Evolutionary conservation across 2,329 filamentous ascomycete genomes (phyloP), one percentile per base, ranked within the genome.

Genomic region (Beauveria bassiana): DNA sequence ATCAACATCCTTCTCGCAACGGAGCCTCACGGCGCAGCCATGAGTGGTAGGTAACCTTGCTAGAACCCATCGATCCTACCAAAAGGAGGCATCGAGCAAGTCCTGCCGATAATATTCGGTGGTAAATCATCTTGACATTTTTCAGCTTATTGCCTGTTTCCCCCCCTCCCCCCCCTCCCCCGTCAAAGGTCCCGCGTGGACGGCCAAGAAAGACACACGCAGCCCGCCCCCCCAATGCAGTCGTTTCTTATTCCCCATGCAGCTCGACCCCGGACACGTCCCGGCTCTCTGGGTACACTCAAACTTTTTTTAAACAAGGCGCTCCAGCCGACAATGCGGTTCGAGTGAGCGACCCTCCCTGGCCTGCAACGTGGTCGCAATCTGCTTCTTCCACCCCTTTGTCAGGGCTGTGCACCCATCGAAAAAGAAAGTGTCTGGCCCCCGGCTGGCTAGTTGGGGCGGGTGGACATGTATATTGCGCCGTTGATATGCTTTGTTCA

Each of bases 231-330:
- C 14, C 45, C 55, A 3, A 58, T 49, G 55, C 31, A 58, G 12
- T 38, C 43, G 28, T 58, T 58, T 38, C 55, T 58, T 58, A 22
- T 58, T 58, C 31, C 45, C 55, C 53, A 20, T 31, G 40, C 28
- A 24, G n/a, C 53, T 12, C 7, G 10, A 34, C 31, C 31, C 31
- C 10, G 31, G 31, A 34, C 31, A 12, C 28, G 45, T 42, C 55
- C 55, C 55, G 55, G 31, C 42, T 22, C 10, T 40, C 45, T 58
- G 55, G 55, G 40, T n/a, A 40, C 45, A 28, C 52, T 40, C 26
- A 12, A 10, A 28, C n/a, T n/a, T n/a, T n/a, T 8, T 47, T 34
- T 47, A 18, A 14, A 28, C 18, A 24, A 28, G 14, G 55, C 55
- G 55, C 55, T 31, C 16, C 45, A 58, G 43, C 55, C 55, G 55